Base-by-base conservation (phyloP, 192 early-diverging fungal species). In the Umbelopsis sp. region DNA sequence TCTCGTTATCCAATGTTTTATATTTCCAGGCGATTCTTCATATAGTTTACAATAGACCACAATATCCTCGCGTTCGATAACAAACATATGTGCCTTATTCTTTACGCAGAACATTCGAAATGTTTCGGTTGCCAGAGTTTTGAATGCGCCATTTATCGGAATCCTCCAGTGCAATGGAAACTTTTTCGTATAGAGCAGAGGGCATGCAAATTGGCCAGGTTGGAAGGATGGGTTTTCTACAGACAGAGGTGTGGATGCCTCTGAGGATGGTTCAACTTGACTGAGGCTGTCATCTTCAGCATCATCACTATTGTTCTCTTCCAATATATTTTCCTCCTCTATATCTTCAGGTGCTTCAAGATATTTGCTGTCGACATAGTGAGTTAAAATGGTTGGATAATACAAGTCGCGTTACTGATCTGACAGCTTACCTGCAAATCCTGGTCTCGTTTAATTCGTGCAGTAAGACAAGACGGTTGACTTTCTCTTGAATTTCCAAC, bases 101-200 rank as follows among this genome's bases (percentile, higher is more conserved):
- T 78, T 74, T 24, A 95, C 88, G 31, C 84, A 81, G 17, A 94
- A 84, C 25, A 82, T 70, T 29, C 83, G 74, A 26, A 95, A 77
- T 1, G 77, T 73, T 29, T 85, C 71, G n/a, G 80, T 71, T 14
- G 85, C 72, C 10, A 92, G 74, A 45, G 73, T 81, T 53, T 83
- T 92, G 9, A 91, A 70, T 5, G 91, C 92, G 50, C 87, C 82
- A n/a, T 81, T 76, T 3, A 91, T 84, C 32, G 80, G 82, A 45
- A 95, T 77, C 24, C 93, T 82, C 87, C 89, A 92, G 66, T 94
- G 92, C 9, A 95, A 65, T 1, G 89, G 84, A 71, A 94, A 92
- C 11, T 68, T 71, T 56, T 82, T 83, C 6, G 75, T 78, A 67
- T 86, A 91, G 11, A 93, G 85, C 7, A 87, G 45, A 4, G 87